Base-by-base conservation (phyloP, 768 basidiomycete species). In the Psilocybe sp. region DNA sequence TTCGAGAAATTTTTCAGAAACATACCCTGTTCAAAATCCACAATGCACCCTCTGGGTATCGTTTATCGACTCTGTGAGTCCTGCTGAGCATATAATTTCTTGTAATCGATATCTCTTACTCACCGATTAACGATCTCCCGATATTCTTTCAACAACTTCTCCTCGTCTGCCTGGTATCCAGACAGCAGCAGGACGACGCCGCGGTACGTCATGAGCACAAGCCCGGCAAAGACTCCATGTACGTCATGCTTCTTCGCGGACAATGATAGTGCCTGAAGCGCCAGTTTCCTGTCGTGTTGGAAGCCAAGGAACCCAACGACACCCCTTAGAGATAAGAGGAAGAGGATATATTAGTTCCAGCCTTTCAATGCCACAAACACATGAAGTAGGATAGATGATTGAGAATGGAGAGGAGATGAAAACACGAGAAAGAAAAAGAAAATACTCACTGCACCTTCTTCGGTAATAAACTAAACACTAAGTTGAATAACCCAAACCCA, bases 141-240 rank as follows among this genome's bases (percentile, higher is more conserved):
- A 59, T 89, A 89, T 57, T 85, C 80, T 46, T 69, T 73, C 37
- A 90, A 56, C 7, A 87, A 81, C 38, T 78, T 76, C 36, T 70
- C 69, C 60, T 85, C 85, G 52, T 92, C 81, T 1, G 88, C 87
- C 60, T 88, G 89, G 57, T 82, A 92, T 1, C 89, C 89, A 5
- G 84, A 73, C 28, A 88, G 61, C 0, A 87, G 76, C 2, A 91
- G 73, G 4, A 90, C 79, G 44, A 84, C 76, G 20, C 89, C 85
- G 47, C 87, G 73, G 60, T 90, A 91, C 3, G 87, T 86, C 87
- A 92, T 91, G 6, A 92, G 66, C 0, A 87, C 79, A n/a, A 92
- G 69, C 86, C 88, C 86, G 18, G 89, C 76, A 61, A 91, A 91
- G 10, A 87, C 81, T 5, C 81, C 72, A 69, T 92, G 90, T 1